Evolutionary conservation across 2,329 filamentous ascomycete genomes (phyloP).

Genomic region (Colletotrichum sp.): DNA sequence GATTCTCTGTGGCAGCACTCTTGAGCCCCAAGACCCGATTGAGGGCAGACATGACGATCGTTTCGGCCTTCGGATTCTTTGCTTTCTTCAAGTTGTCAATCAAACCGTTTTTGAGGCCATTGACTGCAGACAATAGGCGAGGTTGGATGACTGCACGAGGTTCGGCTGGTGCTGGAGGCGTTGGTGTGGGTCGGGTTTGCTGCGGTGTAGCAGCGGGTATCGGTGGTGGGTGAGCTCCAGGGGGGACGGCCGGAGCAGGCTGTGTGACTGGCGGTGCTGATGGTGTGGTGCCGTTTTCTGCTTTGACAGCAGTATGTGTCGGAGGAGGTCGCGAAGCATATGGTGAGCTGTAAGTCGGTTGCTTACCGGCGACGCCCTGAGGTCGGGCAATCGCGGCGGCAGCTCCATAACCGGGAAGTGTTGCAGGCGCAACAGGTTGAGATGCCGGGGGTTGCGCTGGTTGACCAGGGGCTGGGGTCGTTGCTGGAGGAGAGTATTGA

Average conservation of each 20-base stretch:
- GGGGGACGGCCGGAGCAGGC: slow-evolving; percentile 8
- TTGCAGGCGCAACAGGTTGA: slow-evolving; percentile 27
- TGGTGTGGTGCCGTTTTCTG: slow-evolving; percentile 20
- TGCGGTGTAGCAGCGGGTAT: slow-evolving; percentile 12
- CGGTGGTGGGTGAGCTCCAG: slow-evolving; percentile 11
- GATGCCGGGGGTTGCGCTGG: slow-evolving; percentile 25
- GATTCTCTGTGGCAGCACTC: slow-evolving; percentile 46
- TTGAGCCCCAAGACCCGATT: slow-evolving; percentile 57
- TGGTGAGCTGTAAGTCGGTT: slow-evolving; percentile 33
- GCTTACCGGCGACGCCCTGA: slow-evolving; percentile 25
- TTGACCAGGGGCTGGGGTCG: slow-evolving; percentile 18
- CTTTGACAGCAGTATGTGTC: slow-evolving; percentile 20
- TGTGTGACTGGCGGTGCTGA: neutral
- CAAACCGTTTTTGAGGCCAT: slow-evolving; percentile 52
- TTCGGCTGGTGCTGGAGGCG: slow-evolving; percentile 14
- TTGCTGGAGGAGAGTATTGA: slow-evolving; percentile 20
- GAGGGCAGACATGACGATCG: slow-evolving; percentile 57
- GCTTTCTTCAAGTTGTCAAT: slow-evolving; percentile 50
- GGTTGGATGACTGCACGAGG: slow-evolving; percentile 47
- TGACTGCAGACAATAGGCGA: slow-evolving; percentile 45
- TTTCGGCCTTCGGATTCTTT: slow-evolving; percentile 46
- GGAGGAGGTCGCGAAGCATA: slow-evolving; percentile 31
- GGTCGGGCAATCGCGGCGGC: slow-evolving; percentile 22
- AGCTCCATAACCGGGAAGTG: slow-evolving; percentile 28
- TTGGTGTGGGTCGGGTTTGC: slow-evolving; percentile 18